Percentiles rank a stretch among this genome's conserved stretches.
These are phyloP conservation scores for Stenocarpella maydis DNA, from an alignment of 2,329 filamentous ascomycete genomes.

Conservation along the genomic window DNA sequence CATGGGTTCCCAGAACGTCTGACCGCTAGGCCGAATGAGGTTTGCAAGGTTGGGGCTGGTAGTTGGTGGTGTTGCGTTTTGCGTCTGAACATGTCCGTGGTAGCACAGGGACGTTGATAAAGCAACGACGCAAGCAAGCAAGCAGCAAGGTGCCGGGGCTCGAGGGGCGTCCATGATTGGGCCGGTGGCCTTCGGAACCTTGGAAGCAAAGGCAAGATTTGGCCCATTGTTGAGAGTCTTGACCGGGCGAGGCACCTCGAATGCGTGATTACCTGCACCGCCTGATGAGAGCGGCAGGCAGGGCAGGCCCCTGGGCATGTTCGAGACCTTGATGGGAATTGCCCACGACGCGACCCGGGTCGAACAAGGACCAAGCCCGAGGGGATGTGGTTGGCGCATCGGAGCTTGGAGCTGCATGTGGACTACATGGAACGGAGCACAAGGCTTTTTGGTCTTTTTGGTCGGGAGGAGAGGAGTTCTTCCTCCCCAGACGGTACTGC, in stretches of 20 bases:
- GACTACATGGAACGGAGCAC: slow-evolving; percentile 1
- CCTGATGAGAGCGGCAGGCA: background rate
- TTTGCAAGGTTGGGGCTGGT: no score
- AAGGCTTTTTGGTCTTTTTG: no score
- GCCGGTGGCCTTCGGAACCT: slow-evolving; percentile 10
- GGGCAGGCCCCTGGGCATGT: slow-evolving; percentile 11
- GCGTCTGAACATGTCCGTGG: no score
- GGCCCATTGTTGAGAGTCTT: slow-evolving; percentile 5
- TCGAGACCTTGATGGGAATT: slow-evolving; percentile 6
- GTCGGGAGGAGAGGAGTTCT: background rate
- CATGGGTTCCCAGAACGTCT: no score
- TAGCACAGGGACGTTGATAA: no score
- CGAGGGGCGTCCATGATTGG: no score
- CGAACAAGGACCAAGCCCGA: slow-evolving; percentile 8
- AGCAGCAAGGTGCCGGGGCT: no score
- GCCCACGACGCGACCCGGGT: background rate
- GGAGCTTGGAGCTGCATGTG: slow-evolving; percentile 30
- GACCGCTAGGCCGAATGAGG: no score
- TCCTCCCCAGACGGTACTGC: background rate
- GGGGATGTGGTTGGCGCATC: slow-evolving; percentile 13
- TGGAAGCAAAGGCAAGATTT: slow-evolving; percentile 28
- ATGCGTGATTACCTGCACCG: slow-evolving; percentile 11
- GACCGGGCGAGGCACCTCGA: slow-evolving; percentile 3
- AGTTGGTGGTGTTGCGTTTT: no score
- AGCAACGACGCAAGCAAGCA: no score